These are phyloP conservation scores for Termitomyces sp. DNA, from an alignment of 768 basidiomycete genomes.

Conservation along the genomic window DNA sequence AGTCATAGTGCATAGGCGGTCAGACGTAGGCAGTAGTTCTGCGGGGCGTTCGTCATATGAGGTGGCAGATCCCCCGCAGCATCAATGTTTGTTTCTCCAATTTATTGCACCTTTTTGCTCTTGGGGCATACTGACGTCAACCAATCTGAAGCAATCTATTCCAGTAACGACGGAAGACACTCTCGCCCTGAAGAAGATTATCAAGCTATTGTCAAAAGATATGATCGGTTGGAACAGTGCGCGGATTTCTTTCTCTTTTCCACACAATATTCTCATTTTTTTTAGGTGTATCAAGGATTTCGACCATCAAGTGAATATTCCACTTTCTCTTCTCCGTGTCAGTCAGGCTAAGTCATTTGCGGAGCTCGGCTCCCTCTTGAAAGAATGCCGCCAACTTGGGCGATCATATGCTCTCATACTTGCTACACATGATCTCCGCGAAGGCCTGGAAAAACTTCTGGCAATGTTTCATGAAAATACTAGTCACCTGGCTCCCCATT, in stretches of 20 bases:
- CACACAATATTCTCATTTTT: neutral
- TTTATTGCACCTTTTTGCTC: neutral
- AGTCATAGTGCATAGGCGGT: neutral
- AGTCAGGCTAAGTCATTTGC: neutral
- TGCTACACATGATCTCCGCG: conserved; percentile 8
- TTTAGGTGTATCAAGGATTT: neutral
- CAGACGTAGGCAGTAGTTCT: neutral
- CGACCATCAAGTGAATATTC: neutral
- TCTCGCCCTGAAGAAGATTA: neutral
- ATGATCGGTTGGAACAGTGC: neutral
- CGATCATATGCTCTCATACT: conserved; percentile 16
- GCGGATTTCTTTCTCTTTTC: neutral
- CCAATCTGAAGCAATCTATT: neutral
- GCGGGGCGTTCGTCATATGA: neutral
- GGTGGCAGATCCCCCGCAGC: neutral
- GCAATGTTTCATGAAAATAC: conserved; percentile 11
- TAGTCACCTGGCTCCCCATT: neutral
- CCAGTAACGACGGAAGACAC: neutral
- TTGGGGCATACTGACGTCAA: neutral
- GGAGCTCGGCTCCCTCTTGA: conserved; percentile 10
- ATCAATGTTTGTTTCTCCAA: neutral
- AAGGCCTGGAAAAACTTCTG: conserved; percentile 9
- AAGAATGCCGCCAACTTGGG: conserved; percentile 13
- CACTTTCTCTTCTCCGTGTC: neutral
- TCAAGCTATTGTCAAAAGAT: neutral